Evolutionary conservation across 2,329 filamentous ascomycete genomes (phyloP), one percentile per base, ranked within the genome.

Genomic region (Fusarium xyrophilum): DNA sequence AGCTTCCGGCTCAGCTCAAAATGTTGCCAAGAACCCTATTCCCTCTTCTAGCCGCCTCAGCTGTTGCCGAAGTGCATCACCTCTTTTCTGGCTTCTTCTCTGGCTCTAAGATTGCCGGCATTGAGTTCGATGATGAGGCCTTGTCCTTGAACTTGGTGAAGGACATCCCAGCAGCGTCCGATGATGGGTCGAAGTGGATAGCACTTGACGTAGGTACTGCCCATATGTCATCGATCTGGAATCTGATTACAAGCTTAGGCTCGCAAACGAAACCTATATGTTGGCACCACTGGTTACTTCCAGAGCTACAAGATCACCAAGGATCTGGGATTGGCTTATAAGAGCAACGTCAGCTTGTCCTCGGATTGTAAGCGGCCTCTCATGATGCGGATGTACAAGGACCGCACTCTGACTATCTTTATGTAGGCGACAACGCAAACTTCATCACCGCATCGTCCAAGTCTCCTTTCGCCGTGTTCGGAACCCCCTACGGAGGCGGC

Each of bases 281-380:
- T 28, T 6, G 42, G 42, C 4, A 44, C 42, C 13, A 44, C 42
- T 28, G 42, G 42, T 2, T 44, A 3, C 25, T 44, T 44, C 0
- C 42, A 44, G 7, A 44, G 42, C 12, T 28, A n/a, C 25, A 28
- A 28, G 13, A 3, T 44, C 2, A 6, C 9, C 9, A 44, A 44
- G 9, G 25, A 44, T 2, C 6, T n/a, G 0, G 42, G 6, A 0
- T 15, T 44, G 25, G 5, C 25, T 0, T 44, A 44, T 0, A 15
- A 28, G 13, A 28, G 9, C 25, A 44, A 44, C 8, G 13, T 28
- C 19, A 44, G 25, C 6, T 44, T 44, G 6, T 28, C 42, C 3
- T 44, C 42, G 2, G 42, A n/a, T 1, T 44, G 42, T 44, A 10
- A n/a, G 42, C 6, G n/a, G n/a, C n/a, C n/a, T n/a, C n/a, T n/a